Evolutionary conservation across 148 eudicot genomes (phyloP), one percentile per base, ranked within the genome.

Genomic region (Persicaria maculosa): DNA sequence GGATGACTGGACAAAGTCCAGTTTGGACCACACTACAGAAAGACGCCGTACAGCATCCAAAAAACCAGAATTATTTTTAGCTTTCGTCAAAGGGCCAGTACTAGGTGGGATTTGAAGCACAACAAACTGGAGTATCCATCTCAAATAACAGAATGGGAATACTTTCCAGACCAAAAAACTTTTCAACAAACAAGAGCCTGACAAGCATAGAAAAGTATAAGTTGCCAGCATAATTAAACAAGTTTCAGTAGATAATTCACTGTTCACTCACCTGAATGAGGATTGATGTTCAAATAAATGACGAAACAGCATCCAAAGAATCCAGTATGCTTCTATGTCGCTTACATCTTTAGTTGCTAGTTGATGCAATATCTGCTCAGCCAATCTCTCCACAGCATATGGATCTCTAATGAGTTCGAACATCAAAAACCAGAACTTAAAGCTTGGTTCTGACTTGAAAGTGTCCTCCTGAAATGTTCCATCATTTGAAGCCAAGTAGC

Each of bases 121-220:
- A 65, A 96, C 88, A 85, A 94, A 94, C 67, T 94, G 97, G 76
- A 94, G 90, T 74, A 94, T 92, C 97, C 98, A 90, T 77, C 91
- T 90, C 83, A 91, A 79, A 82, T 93, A 94, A 75, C 97, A 64
- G 36, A 88, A 62, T 71, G 98, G 98, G 79, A 94, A 90, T 68
- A 90, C 92, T 86, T 94, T 91, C 93, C 91, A 85, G 72, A 90
- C 82, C 73, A 92, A 76, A 76, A 85, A 94, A 87, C 71, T 85
- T 90, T 72, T 91, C 98, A 70, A 81, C 59, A 78, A 94, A 90
- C 87, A 88, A 80, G 79, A 86, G 74, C 88, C 98, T 94, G 85
- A 55, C 62, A 77, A 72, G 64, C 71, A 65, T 53, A 75, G 61
- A 74, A 52, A 78, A 6, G 31, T 67, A n/a, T 75, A 48, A 75